Base-by-base conservation (phyloP, 108 stramenopile species). In the Chaetoceros muelleri region DNA sequence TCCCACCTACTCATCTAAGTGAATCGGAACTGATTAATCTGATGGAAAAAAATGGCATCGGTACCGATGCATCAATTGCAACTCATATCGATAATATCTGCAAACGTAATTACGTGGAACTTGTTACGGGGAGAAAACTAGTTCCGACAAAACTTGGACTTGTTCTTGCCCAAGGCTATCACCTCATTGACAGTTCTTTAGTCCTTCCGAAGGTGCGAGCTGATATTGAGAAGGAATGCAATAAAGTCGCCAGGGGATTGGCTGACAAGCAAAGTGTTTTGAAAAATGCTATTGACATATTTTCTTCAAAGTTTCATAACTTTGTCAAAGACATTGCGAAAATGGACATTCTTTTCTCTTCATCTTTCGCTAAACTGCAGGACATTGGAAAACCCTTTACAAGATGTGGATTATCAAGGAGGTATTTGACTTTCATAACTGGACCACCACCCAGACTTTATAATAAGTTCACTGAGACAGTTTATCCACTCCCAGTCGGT, bases 21-120 rank as follows among this genome's bases (percentile, higher is more conserved):
- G 95, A 95, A 54, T 81, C 80, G 13, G 89, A 93, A 52, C 66
- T 95, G 55, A 95, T 95, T 55, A 67, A 70, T 2, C 59, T 70
- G 57, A 96, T 96, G 94, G 94, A 95, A 61, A 81, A 82, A 30
- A 65, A 96, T 61, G 91, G 91, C 2, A 96, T 96, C 48, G 91
- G 95, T 1, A 82, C 85, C 0, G 86, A 88, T 63, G 88, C 86
- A 0, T 77, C 73, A 25, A 85, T 88, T 21, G 62, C 82, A 8
- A 85, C 90, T 7, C 95, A 96, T 56, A 94, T 96, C 55, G 79
- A 96, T 56, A 96, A 96, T 50, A 83, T 96, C 53, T 58, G 73
- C 25, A 89, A 85, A 34, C 64, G 95, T 26, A 87, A 89, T 48
- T 96, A 96, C 47, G 90, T 85, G 5, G 69, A 69, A 8, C 58